These are phyloP conservation scores for Euphorbia pulcherrima DNA, from an alignment of 345 rosid genomes.

Conservation along the genomic window DNA sequence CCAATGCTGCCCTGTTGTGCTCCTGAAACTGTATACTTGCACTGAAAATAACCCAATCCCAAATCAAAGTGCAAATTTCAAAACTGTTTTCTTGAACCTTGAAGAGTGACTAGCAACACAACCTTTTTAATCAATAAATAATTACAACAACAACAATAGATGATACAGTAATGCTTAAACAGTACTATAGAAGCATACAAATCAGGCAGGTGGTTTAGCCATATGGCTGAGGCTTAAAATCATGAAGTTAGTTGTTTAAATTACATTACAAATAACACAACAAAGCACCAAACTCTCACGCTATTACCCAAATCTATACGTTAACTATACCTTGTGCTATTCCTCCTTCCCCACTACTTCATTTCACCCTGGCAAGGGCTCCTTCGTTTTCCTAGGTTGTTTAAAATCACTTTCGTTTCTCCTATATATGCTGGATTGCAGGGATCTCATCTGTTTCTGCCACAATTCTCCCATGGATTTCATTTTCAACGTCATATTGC, in stretches of 20 bases:
- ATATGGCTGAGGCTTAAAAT: background rate
- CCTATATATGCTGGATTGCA: conserved; percentile 89
- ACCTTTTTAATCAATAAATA: no score
- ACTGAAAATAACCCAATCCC: no score
- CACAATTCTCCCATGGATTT: conserved; percentile 99
- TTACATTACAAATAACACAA: background rate
- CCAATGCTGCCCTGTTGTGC: conserved; percentile 42
- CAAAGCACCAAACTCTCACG: background rate
- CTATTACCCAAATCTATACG: background rate
- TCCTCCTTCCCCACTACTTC: conserved; percentile 98
- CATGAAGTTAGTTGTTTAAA: background rate
- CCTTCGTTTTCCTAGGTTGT: conserved; percentile 85
- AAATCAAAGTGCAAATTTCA: no score
- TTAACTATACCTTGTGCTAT: conserved; percentile 65
- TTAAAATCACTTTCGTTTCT: conserved; percentile 77
- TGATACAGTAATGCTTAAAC: no score
- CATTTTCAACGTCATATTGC: conserved; percentile 74
- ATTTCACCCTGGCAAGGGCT: conserved; percentile 56
- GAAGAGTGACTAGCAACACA: no score
- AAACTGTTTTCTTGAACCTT: no score
- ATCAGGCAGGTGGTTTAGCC: no score
- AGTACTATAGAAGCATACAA: no score
- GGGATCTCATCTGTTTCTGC: conserved; percentile 98
- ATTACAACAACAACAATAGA: no score
- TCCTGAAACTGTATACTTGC: conserved; percentile 44